Evolutionary conservation across 768 basidiomycete genomes (phyloP).

Genomic region (Boletales sp.): DNA sequence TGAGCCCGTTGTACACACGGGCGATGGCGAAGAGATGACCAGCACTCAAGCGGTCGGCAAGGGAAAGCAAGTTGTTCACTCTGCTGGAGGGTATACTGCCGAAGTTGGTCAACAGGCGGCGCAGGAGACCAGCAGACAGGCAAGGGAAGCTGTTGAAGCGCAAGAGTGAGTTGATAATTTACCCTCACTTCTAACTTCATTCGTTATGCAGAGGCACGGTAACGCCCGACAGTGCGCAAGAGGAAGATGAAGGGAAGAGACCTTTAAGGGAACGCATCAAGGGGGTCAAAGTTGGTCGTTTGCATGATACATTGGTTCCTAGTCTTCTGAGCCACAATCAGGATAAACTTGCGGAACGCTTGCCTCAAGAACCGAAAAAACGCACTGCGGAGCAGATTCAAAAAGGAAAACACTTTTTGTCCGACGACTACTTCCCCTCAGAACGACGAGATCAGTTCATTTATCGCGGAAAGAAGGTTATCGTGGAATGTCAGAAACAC

Average conservation of each 20-base stretch:
- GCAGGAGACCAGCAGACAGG: slow-evolving; percentile 2
- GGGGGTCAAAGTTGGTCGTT: slow-evolving; percentile 26
- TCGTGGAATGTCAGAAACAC: slow-evolving; percentile 91
- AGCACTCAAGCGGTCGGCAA: slow-evolving; percentile 11
- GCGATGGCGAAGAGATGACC: slow-evolving; percentile 32
- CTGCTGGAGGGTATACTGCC: slow-evolving; percentile 5
- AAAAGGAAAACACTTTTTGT: slow-evolving; percentile 61
- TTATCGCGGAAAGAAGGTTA: slow-evolving; percentile 89
- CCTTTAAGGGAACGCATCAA: slow-evolving; percentile 29
- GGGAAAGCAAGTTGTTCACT: slow-evolving; percentile 12
- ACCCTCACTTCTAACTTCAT: not conserved
- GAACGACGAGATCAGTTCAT: slow-evolving; percentile 92
- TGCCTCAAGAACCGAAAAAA: slow-evolving; percentile 70
- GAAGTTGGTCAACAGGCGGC: slow-evolving; percentile 2
- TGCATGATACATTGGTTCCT: not conserved
- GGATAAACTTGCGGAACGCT: slow-evolving; percentile 47
- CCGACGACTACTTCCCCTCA: slow-evolving; percentile 84
- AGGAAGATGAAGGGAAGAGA: slow-evolving; percentile 38
- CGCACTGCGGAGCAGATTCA: slow-evolving; percentile 50
- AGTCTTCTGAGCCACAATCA: slow-evolving; percentile 11
- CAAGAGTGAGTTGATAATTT: slow-evolving; percentile 13
- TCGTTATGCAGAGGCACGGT: slow-evolving; percentile 12
- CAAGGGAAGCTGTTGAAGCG: slow-evolving; percentile 1
- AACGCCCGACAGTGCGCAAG: not conserved
- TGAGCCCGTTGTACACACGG: slow-evolving; percentile 32